A percentile compares a stretch with the other conserved stretches of the same genome.
Conservation (phyloP, 345 rosid species). For the Chamaenerion angustifolium region DNA sequence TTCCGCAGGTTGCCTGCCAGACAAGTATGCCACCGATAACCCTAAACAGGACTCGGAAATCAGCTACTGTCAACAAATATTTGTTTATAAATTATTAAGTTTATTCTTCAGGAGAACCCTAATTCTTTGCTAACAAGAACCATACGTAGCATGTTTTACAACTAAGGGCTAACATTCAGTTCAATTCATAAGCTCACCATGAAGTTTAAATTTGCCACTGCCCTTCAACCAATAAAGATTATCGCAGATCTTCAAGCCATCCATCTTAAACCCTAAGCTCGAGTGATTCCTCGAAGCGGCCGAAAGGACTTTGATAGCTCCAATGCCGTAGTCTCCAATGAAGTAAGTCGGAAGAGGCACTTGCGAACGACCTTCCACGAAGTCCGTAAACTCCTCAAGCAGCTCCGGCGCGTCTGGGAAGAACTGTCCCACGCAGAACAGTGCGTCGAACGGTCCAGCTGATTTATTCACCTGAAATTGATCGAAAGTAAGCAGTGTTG, state of each 20-base stretch:
- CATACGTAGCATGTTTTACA: background rate
- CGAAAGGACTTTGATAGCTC: slow-evolving; percentile 40
- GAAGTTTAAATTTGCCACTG: slow-evolving; percentile 76
- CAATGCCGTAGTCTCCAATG: slow-evolving; percentile 74
- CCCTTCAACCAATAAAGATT: slow-evolving; percentile 79
- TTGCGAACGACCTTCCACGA: slow-evolving; percentile 44
- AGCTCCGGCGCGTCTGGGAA: slow-evolving; percentile 52
- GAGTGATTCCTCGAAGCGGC: slow-evolving; percentile 35
- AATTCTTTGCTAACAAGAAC: background rate
- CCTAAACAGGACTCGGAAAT: slow-evolving; percentile 32
- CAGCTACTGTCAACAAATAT: slow-evolving; percentile 9
- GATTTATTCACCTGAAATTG: slow-evolving; percentile 54
- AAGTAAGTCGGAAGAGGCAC: slow-evolving; percentile 79
- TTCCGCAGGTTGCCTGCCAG: slow-evolving; percentile 50
- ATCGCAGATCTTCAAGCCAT: slow-evolving; percentile 43
- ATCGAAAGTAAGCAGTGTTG: background rate
- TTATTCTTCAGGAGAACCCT: background rate
- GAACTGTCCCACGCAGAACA: slow-evolving; percentile 79
- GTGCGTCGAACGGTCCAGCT: slow-evolving; percentile 70
- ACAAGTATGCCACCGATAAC: slow-evolving; percentile 63
- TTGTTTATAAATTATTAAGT: too few relatives aligned
- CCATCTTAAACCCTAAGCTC: slow-evolving; percentile 78
- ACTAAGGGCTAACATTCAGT: background rate
- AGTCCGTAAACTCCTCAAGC: slow-evolving; percentile 46
- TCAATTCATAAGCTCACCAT: slow-evolving; percentile 19